Evolutionary conservation across 1,139 yeast genomes (phyloP), one percentile per base, ranked within the genome.

Genomic region (Lodderomyces metapsilosis): DNA sequence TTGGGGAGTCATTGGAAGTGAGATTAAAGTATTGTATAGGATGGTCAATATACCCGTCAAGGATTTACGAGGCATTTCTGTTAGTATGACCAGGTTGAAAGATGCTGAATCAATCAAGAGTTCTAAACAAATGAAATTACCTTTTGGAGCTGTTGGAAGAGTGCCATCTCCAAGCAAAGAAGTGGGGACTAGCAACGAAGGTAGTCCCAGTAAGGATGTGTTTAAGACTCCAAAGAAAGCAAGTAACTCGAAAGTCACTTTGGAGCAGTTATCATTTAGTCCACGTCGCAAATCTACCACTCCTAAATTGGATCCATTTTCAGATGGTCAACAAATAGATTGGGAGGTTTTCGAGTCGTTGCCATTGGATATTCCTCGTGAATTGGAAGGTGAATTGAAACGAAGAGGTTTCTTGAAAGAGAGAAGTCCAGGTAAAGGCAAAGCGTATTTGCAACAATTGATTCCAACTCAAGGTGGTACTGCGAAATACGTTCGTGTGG

Each of bases 31-130:
- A 6, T 56, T 86, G 20, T 76, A 77, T 47, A 62, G 88, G 41
- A 66, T 74, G 49, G 48, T 86, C 28, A 74, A 76, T 28, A 73
- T 86, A 37, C 83, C 85, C 0, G 82, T 88, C 0, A 56, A 56
- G 5, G 96, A 88, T 38, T 62, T 91, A 11, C 66, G 98, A 42
- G 98, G 98, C 0, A 61, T 91, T 2, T 84, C 95, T 0, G 68
- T 91, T 0, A 84, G 82, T 30, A 69, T 88, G 61, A 71, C 75
- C 7, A 79, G 76, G 50, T 64, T 88, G 37, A 68, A 67, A 28
- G 71, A 67, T 45, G 68, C 66, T 10, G 73, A 66, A 3, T 49
- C 39, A 3, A 39, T 61, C 24, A 54, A 56, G 48, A 45, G 30
- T 6, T 56, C 49, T 41, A 63, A 64, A 28, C 85, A 80, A 51